Percentiles rank a stretch among this genome's conserved stretches.
phyloP scores from a whole-genome alignment of 306 rosid species.

The Purshia tridentata region DNA sequence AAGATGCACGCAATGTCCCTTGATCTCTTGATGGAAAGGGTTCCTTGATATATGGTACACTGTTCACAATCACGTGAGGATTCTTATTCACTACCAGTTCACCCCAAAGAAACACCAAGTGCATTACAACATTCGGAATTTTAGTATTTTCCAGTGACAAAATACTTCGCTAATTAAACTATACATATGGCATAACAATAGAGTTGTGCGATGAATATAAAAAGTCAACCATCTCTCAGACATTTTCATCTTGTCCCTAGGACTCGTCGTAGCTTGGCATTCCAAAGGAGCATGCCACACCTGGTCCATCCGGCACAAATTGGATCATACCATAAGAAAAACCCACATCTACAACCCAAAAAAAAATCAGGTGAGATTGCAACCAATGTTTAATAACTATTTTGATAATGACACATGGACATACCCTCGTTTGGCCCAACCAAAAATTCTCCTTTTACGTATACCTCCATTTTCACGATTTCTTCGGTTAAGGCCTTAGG shows the following conservation, averaged over 20 bases:
- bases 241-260: constrained; percentile 41
- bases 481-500: constrained; percentile 45
- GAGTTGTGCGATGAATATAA: constrained; percentile 36
- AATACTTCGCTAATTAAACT: constrained; percentile 39
- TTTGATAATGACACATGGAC: constrained; percentile 17
- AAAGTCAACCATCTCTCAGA: constrained; percentile 39
- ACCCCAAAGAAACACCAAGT: constrained; percentile 21
- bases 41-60: neutral
- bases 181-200: constrained; percentile 37
- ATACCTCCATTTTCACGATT: constrained; percentile 28
- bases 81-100: neutral
- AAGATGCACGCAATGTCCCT: neutral
- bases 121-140: constrained; percentile 30
- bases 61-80: neutral
- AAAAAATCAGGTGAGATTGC: constrained; percentile 16
- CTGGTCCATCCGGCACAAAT: constrained; percentile 38
- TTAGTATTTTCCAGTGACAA: constrained; percentile 31
- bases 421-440: constrained; percentile 43
- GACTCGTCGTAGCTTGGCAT: constrained; percentile 39
- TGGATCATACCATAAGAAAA: constrained; percentile 45
- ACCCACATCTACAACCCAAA: neutral
- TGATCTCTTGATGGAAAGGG: neutral
- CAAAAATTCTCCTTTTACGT: constrained; percentile 42
- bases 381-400: constrained; percentile 8
- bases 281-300: constrained; percentile 51